phyloP scores from a whole-genome alignment of 23 red algal species.

The Gracilaria gracilis region DNA sequence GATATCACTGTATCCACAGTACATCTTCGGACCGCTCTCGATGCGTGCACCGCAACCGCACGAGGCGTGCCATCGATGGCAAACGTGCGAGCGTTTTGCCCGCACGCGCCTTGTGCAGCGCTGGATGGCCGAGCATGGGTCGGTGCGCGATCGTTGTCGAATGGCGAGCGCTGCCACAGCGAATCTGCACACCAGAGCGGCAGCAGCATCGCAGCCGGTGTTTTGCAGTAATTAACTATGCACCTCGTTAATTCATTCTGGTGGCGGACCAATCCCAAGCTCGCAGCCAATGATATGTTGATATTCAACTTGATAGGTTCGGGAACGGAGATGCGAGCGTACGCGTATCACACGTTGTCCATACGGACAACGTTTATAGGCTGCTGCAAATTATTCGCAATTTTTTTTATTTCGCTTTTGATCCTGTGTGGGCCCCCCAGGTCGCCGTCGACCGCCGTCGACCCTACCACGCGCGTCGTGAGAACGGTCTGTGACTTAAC shows the following conservation, averaged over 20 bases:
- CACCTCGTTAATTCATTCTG: not conserved
- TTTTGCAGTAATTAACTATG: too few relatives aligned
- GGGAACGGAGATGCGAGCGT: too few relatives aligned
- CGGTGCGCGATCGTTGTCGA: too few relatives aligned
- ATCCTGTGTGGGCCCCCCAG: not conserved
- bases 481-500: too few relatives aligned
- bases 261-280: too few relatives aligned
- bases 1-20: too few relatives aligned
- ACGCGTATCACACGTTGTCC: not conserved
- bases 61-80: conserved; percentile 1
- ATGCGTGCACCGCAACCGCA: not conserved
- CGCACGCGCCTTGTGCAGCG: not conserved
- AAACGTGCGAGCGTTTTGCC: not conserved
- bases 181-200: not conserved
- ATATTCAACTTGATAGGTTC: too few relatives aligned
- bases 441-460: not conserved
- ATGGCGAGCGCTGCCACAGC: too few relatives aligned
- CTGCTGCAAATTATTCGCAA: not conserved
- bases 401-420: not conserved
- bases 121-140: not conserved
- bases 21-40: too few relatives aligned
- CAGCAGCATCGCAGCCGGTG: not conserved
- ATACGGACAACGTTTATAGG: not conserved
- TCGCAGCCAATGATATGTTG: too few relatives aligned
- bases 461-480: not conserved